A percentile compares a stretch with the other conserved stretches of the same genome.
phyloP scores from a whole-genome alignment of 441 rosid species.

The Populus hybrid region DNA sequence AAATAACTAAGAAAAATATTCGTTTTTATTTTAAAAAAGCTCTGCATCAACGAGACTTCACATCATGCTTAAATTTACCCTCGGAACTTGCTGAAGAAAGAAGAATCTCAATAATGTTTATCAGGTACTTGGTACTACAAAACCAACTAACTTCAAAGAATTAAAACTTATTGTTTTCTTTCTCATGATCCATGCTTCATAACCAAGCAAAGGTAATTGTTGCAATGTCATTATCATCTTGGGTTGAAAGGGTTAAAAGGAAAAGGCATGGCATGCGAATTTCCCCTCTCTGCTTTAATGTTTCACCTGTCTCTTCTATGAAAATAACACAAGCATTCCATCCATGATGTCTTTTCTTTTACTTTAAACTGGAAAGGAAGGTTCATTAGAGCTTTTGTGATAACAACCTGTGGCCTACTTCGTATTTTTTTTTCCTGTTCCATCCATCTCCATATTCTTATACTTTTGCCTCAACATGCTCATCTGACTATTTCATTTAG shows the following conservation, averaged over 20 bases:
- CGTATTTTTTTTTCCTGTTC: neutral
- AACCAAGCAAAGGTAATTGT: neutral
- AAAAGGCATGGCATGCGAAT: neutral
- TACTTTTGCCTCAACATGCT: neutral
- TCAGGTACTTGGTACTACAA: neutral
- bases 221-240: neutral
- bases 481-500: neutral
- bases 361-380: conserved; percentile 1
- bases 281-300: neutral
- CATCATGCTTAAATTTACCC: neutral
- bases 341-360: neutral
- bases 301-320: neutral
- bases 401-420: neutral
- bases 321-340: neutral
- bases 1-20: too few species aligned
- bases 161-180: neutral
- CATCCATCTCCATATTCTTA: neutral
- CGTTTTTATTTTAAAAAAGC: rapidly evolving
- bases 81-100: neutral
- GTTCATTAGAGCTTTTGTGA: neutral
- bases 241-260: neutral
- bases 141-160: neutral
- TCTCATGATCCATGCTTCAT: neutral
- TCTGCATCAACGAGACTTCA: neutral
- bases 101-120: neutral